phyloP scores from a whole-genome alignment of 345 rosid genomes.

The Rhizophora apiculata region DNA sequence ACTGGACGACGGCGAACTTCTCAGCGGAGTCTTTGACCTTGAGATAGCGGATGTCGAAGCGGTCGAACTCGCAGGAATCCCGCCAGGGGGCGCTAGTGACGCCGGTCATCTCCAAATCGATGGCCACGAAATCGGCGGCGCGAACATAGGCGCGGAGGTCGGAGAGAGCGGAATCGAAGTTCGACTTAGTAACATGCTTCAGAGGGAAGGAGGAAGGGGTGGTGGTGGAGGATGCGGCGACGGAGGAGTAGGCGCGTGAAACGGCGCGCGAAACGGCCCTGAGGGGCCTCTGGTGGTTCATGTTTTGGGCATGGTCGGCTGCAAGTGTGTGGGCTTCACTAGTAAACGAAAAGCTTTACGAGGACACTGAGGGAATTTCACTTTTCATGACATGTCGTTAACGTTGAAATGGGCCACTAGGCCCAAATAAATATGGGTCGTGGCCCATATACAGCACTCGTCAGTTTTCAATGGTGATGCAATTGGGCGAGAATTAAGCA shows the following conservation, averaged over 20 bases:
- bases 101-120: constrained; percentile 96
- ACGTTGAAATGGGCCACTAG: too few relatives aligned
- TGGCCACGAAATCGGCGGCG: constrained; percentile 85
- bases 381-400: too few relatives aligned
- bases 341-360: too few relatives aligned
- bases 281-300: constrained; percentile 6
- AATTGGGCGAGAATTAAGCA: too few relatives aligned
- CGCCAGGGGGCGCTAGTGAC: constrained; percentile 87
- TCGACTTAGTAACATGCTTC: constrained; percentile 68
- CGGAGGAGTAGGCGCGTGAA: constrained; percentile 27
- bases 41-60: constrained; percentile 70
- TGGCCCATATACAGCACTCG: too few relatives aligned
- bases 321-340: too few relatives aligned
- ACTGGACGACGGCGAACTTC: constrained; percentile 89
- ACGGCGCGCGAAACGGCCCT: constrained; percentile 9
- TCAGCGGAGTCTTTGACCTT: constrained; percentile 94
- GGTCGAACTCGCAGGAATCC: constrained; percentile 76
- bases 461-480: too few relatives aligned
- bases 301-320: constrained; percentile 4
- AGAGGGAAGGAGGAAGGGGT: constrained; percentile 54
- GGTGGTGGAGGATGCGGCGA: constrained; percentile 24
- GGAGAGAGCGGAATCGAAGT: constrained; percentile 61
- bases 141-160: constrained; percentile 56
- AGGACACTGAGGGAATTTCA: too few relatives aligned
- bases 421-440: too few relatives aligned